These are phyloP conservation scores for Tetrapisispora taiwanensis DNA, from an alignment of 805 yeast species.

Conservation along the genomic window DNA sequence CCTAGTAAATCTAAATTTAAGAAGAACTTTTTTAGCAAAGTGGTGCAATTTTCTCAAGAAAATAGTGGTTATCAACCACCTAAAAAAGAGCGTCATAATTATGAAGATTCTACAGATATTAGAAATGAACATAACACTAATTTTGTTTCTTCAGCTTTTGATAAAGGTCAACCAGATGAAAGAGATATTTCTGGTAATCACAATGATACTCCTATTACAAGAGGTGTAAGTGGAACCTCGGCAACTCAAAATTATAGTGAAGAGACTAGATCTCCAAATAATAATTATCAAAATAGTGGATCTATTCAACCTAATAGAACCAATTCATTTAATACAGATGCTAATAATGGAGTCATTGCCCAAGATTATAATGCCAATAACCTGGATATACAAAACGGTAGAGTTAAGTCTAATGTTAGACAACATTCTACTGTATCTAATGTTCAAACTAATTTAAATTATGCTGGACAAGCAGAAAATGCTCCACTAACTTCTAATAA, in stretches of 20 bases:
- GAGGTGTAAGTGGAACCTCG: not conserved
- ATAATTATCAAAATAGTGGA: not conserved
- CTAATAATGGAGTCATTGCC: too few relatives aligned
- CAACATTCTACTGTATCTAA: not conserved
- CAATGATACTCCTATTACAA: not conserved
- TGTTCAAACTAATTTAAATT: not conserved
- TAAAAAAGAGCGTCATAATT: constrained; percentile 8
- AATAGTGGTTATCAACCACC: constrained; percentile 27
- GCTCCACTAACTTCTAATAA: not conserved
- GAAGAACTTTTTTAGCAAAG: constrained; percentile 22
- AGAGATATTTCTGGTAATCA: not conserved
- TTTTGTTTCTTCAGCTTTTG: not conserved
- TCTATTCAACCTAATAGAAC: not conserved
- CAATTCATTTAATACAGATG: not conserved
- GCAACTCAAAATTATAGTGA: not conserved
- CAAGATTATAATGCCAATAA: not conserved
- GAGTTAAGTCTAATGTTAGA: not conserved
- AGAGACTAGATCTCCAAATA: not conserved
- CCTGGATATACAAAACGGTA: not conserved
- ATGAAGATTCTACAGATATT: constrained; percentile 1
- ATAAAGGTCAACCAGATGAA: not conserved
- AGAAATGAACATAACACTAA: constrained; percentile 1
- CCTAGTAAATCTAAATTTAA: constrained; percentile 14
- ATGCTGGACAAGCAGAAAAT: not conserved
- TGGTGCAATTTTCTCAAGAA: constrained; percentile 27